Evolutionary conservation across 352 stramenopile species (phyloP).

Genomic region (Pythium dissotocum): DNA sequence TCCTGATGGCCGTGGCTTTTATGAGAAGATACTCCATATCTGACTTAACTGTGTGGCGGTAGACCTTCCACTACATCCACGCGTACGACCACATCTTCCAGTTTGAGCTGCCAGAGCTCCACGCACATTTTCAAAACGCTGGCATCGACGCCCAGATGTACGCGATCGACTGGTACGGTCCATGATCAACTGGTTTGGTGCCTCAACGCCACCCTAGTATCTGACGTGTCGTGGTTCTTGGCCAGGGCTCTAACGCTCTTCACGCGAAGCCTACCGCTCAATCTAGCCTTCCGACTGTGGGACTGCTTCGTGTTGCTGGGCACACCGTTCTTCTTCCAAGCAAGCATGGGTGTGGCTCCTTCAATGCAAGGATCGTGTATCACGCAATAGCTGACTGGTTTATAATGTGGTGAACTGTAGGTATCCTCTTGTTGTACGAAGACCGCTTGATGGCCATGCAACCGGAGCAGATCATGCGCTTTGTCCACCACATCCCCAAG

Average conservation of each 20-base stretch:
- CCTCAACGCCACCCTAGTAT: background rate
- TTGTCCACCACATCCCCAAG: conserved; percentile 79
- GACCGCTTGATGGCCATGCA: conserved; percentile 71
- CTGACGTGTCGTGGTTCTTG: background rate
- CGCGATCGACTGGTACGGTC: conserved; percentile 75
- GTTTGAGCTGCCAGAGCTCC: conserved; percentile 67
- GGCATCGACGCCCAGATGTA: conserved; percentile 89
- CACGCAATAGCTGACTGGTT: background rate
- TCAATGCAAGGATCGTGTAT: background rate
- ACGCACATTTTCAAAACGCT: conserved; percentile 62
- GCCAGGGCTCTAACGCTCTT: conserved; percentile 80
- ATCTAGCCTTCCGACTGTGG: conserved; percentile 77
- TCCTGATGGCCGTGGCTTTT: background rate
- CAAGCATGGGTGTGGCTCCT: conserved; percentile 64
- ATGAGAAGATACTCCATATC: background rate
- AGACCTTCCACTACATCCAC: conserved; percentile 87
- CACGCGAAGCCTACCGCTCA: conserved; percentile 68
- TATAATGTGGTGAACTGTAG: conserved; percentile 27
- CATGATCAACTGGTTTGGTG: background rate
- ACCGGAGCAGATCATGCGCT: conserved; percentile 71
- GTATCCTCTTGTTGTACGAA: conserved; percentile 71
- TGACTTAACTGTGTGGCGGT: background rate
- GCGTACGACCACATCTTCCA: conserved; percentile 82
- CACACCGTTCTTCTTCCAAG: conserved; percentile 87
- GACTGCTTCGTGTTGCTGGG: conserved; percentile 82